Conservation (phyloP, 2,329 filamentous ascomycete species). For the Neonectria magnoliae region DNA sequence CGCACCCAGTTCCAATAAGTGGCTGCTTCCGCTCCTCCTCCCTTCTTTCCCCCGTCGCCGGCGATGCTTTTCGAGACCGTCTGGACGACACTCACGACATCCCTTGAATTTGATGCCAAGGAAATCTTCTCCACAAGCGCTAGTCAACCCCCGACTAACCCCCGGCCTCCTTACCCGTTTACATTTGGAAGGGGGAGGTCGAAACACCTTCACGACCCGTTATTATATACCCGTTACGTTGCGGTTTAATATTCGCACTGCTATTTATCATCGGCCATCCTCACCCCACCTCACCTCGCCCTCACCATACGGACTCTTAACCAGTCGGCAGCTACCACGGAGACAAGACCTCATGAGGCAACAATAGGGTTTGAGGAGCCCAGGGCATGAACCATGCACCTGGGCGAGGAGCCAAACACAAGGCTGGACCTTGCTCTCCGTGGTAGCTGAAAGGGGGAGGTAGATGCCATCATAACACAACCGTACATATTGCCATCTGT, state of each 20-base stretch:
- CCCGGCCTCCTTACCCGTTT: slow-evolving; percentile 28
- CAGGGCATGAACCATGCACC: slow-evolving; percentile 27
- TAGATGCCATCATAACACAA: slow-evolving; percentile 29
- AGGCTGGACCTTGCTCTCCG: slow-evolving; percentile 38
- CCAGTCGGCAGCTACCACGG: slow-evolving; percentile 30
- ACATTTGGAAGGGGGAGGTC: slow-evolving; percentile 32
- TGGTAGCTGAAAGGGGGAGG: slow-evolving; percentile 35
- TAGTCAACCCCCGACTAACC: slow-evolving; percentile 34
- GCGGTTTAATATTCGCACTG: slow-evolving; percentile 43
- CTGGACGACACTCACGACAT: slow-evolving; percentile 41
- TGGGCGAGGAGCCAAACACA: slow-evolving; percentile 22
- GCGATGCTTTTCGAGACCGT: slow-evolving; percentile 40
- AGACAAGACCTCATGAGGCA: slow-evolving; percentile 34
- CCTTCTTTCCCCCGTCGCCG: slow-evolving; percentile 35
- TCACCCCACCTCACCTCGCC: slow-evolving; percentile 31
- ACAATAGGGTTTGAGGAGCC: slow-evolving; percentile 16
- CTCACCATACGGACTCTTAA: slow-evolving; percentile 19
- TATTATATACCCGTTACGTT: slow-evolving; percentile 46
- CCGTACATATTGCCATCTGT: slow-evolving; percentile 38
- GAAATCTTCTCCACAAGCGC: slow-evolving; percentile 25
- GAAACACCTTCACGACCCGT: slow-evolving; percentile 40
- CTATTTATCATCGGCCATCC: slow-evolving; percentile 39
- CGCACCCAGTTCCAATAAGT: slow-evolving; percentile 51
- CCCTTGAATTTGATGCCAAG: slow-evolving; percentile 32
- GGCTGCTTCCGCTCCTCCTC: slow-evolving; percentile 16